Conservation (phyloP, 2,329 filamentous ascomycete species). For the Pseudodiploospora longispora region DNA sequence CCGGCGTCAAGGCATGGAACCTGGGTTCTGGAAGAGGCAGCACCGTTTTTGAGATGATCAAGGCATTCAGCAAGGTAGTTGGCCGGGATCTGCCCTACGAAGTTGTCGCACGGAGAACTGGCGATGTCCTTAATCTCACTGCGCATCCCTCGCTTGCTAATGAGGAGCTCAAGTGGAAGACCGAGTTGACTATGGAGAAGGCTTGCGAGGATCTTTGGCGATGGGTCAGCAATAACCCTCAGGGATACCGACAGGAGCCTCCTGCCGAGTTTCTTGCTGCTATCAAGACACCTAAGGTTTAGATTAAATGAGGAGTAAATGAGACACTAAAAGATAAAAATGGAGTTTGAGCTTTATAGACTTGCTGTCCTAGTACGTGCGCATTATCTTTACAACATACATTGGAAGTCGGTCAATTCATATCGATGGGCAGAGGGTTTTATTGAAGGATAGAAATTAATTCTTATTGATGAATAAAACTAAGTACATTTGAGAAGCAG, state of each 20-base stretch:
- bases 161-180: constrained; percentile 85
- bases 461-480: constrained; percentile 4
- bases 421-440: too few species aligned
- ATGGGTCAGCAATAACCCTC: constrained; percentile 95
- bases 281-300: constrained; percentile 36
- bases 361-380: too few species aligned
- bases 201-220: constrained; percentile 92
- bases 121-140: constrained; percentile 91
- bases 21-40: constrained; percentile 88
- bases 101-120: constrained; percentile 71
- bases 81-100: constrained; percentile 82
- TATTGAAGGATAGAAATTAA: not conserved
- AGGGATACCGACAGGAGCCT: constrained; percentile 89
- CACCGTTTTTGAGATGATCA: constrained; percentile 96
- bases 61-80: constrained; percentile 81
- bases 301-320: not conserved
- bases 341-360: not conserved
- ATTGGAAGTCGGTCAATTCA: too few species aligned
- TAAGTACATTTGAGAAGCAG: constrained; percentile 56
- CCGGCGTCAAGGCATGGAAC: constrained; percentile 94
- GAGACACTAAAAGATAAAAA: not conserved
- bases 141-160: constrained; percentile 85
- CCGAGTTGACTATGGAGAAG: constrained; percentile 81
- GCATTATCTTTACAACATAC: too few species aligned
- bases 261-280: constrained; percentile 69